Base-by-base conservation (phyloP, 2,329 filamentous ascomycete species). In the Xylaria sp. region DNA sequence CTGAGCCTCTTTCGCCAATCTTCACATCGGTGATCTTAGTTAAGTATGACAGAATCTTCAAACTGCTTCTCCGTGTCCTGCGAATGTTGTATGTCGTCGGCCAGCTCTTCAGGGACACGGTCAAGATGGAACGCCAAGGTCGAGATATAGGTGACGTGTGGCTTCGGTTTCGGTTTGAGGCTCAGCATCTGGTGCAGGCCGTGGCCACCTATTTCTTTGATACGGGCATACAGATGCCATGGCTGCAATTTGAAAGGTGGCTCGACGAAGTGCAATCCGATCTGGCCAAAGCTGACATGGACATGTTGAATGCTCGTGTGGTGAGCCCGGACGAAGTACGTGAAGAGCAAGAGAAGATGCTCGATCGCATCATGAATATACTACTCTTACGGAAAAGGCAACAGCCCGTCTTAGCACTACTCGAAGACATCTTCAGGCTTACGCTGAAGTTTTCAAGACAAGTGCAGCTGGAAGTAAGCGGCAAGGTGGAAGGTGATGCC, bases 11-110 rank as follows among this genome's bases (percentile, higher is more conserved):
- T 0, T 85, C 90, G 49, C 84, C 90, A 0, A 86, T 98, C 70
- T 90, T 99, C 51, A 94, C 93, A 0, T 84, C 89, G 0, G 79
- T 85, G 0, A 86, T 91, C 1, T 82, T 98, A 12, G 83, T 89
- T 64, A 94, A 94, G 74, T 98, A 98, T 76, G 96, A 98, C 78
- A 85, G 86, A 56, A 86, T 98, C 43, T 98, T 98, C 83, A 92
- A 90, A 74, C 86, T 93, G 18, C 82, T 98, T 0, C 83, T 98
- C 2, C 89, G 93, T 2, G 83, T 97, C 0, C 80, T 94, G 13
- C 89, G 96, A 41, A 91, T 98, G 88, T 83, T 94, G 4, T 94
- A 92, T 69, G 90, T 94, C 0, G 88, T 91, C 12, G 89, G 90
- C 63, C 86, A 89, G 68, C 83, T 94, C 8, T 88, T 88, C 71